These are phyloP conservation scores for Lepidium didymum DNA, from an alignment of 345 rosid species.

Conservation along the genomic window DNA sequence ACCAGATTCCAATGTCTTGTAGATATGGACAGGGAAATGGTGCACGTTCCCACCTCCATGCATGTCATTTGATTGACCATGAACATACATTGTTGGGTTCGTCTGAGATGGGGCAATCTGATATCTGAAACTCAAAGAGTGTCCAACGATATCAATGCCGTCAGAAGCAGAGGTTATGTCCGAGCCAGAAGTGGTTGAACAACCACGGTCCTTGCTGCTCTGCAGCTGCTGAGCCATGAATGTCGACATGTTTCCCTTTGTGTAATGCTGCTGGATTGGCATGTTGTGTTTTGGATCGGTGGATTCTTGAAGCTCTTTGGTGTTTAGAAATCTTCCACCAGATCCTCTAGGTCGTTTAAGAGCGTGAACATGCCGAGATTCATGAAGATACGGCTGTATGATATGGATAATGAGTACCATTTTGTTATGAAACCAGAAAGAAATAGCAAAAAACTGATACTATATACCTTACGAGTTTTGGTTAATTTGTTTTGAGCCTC, in stretches of 20 bases:
- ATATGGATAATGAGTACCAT: background rate
- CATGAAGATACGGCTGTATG: slow-evolving; percentile 26
- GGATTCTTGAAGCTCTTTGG: slow-evolving; percentile 40
- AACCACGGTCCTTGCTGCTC: slow-evolving; percentile 25
- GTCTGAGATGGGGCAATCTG: slow-evolving; percentile 34
- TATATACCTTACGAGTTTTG: slow-evolving; percentile 53
- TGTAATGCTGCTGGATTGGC: slow-evolving; percentile 18
- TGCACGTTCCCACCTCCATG: slow-evolving; percentile 32
- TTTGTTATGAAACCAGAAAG: background rate
- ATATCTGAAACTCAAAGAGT: slow-evolving; percentile 38
- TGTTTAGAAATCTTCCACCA: slow-evolving; percentile 65
- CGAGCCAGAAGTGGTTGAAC: slow-evolving; percentile 40
- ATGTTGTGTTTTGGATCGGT: background rate
- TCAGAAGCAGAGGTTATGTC: slow-evolving; percentile 34
- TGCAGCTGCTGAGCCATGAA: slow-evolving; percentile 14
- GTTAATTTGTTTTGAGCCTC: slow-evolving; percentile 57
- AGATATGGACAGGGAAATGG: slow-evolving; percentile 26
- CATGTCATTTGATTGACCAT: slow-evolving; percentile 23
- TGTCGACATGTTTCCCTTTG: slow-evolving; percentile 13
- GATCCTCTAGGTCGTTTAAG: slow-evolving; percentile 63
- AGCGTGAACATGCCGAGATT: slow-evolving; percentile 78
- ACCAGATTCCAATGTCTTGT: slow-evolving; percentile 24
- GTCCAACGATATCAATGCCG: slow-evolving; percentile 35
- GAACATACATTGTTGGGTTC: background rate
- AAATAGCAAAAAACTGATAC: background rate